These are phyloP conservation scores for Lactifluus rugatus DNA, from an alignment of 768 basidiomycete species.

Conservation along the genomic window DNA sequence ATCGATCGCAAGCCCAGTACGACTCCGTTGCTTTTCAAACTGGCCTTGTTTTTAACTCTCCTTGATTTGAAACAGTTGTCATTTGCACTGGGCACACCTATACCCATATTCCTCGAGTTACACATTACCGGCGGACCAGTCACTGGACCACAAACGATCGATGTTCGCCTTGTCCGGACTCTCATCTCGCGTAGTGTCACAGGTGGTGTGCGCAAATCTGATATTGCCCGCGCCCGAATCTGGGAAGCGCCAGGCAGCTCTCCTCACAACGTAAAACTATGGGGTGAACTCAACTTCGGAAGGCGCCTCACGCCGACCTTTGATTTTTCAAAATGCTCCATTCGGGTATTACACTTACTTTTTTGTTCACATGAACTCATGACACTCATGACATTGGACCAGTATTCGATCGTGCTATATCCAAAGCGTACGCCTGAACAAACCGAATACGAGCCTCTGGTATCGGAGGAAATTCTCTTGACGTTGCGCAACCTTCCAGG, in stretches of 20 bases:
- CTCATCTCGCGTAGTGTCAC: neutral
- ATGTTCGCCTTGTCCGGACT: slow-evolving; percentile 12
- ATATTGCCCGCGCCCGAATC: slow-evolving; percentile 7
- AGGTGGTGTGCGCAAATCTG: neutral
- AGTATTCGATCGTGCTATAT: slow-evolving; percentile 11
- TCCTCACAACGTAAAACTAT: neutral
- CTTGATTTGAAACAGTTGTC: neutral
- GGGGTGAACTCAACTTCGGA: slow-evolving; percentile 3
- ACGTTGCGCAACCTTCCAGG: slow-evolving; percentile 18
- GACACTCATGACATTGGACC: no score
- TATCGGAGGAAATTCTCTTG: slow-evolving; percentile 20
- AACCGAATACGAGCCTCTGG: slow-evolving; percentile 4
- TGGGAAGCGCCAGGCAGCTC: slow-evolving; percentile 5
- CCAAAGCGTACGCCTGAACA: neutral
- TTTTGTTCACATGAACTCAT: neutral
- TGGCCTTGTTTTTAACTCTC: neutral
- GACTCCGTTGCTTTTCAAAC: neutral
- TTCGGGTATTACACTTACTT: neutral
- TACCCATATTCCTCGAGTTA: slow-evolving; percentile 12
- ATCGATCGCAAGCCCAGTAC: slow-evolving; percentile 12
- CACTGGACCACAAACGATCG: neutral
- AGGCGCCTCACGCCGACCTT: slow-evolving; percentile 8
- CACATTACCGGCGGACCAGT: neutral
- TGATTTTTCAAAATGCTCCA: slow-evolving; percentile 4
- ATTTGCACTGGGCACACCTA: slow-evolving; percentile 11